A percentile compares a stretch with the other conserved stretches of the same genome.
Conservation (phyloP, 1,139 yeast species). For the Yamadazyma mexicana region DNA sequence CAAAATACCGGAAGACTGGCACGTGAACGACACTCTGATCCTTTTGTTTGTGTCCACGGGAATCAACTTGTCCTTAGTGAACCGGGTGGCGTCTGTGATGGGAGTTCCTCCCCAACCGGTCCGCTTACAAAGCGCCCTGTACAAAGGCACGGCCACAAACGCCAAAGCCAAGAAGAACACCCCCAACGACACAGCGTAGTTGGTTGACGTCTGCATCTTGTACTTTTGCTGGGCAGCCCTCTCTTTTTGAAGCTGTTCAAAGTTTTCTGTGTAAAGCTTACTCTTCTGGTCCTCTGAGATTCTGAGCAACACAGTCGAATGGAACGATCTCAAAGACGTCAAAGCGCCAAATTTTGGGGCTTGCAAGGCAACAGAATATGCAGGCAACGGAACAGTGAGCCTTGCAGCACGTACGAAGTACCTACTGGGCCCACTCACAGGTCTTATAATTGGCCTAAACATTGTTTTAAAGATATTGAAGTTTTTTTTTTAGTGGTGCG, state of each 20-base stretch:
- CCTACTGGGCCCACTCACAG: neutral
- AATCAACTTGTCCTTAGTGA: slow-evolving; percentile 82
- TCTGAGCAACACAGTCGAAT: neutral
- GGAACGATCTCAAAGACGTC: neutral
- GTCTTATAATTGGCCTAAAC: neutral
- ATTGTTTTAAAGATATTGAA: neutral
- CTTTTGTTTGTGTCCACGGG: slow-evolving; percentile 88
- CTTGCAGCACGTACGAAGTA: too few species aligned
- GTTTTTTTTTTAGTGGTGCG: slow-evolving; percentile 1
- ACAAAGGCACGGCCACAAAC: slow-evolving; percentile 91
- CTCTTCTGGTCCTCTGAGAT: slow-evolving; percentile 16
- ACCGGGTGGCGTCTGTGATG: slow-evolving; percentile 74
- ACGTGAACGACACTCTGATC: slow-evolving; percentile 80
- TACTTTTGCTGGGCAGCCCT: slow-evolving; percentile 32
- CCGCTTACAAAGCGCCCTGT: slow-evolving; percentile 88
- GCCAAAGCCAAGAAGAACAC: slow-evolving; percentile 76
- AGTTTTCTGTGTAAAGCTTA: slow-evolving; percentile 16
- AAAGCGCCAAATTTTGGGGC: neutral
- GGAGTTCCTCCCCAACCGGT: slow-evolving; percentile 98
- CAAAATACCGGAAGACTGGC: slow-evolving; percentile 85
- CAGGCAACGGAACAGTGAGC: too few species aligned
- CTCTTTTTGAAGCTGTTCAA: slow-evolving; percentile 17
- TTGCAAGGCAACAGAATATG: too few species aligned
- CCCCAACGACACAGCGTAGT: slow-evolving; percentile 72
- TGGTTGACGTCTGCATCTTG: slow-evolving; percentile 55